A percentile compares a stretch with the other conserved stretches of the same genome.
Conservation (phyloP, 1,284 basidiomycete species). For the Leccinum subrobustum region DNA sequence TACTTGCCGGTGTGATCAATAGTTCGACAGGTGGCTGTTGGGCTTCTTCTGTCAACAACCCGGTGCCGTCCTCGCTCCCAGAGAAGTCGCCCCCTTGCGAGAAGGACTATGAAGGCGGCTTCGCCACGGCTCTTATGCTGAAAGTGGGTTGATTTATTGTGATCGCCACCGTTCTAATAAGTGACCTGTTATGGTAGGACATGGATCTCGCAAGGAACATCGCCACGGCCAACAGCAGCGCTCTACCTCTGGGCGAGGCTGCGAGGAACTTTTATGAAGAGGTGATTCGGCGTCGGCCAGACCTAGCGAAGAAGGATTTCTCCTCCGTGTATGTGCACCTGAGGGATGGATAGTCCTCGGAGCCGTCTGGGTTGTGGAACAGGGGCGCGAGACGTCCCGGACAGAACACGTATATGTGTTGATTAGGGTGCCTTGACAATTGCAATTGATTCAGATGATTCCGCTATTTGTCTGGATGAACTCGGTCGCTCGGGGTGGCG, state of each 20-base stretch:
- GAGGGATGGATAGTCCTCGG: slow-evolving; percentile 15
- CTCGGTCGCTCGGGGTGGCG: not conserved
- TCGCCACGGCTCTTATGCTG: slow-evolving; percentile 81
- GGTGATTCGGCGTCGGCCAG: slow-evolving; percentile 53
- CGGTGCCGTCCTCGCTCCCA: slow-evolving; percentile 73
- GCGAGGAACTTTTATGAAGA: slow-evolving; percentile 60
- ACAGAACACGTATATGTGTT: slow-evolving; percentile 9
- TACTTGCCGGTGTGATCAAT: slow-evolving; percentile 81
- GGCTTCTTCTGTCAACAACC: slow-evolving; percentile 86
- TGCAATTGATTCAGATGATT: not conserved
- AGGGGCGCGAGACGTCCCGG: not conserved
- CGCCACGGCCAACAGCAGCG: slow-evolving; percentile 47
- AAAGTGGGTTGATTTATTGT: slow-evolving; percentile 50
- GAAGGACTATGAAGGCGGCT: slow-evolving; percentile 80
- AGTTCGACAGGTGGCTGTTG: slow-evolving; percentile 84
- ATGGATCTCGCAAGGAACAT: slow-evolving; percentile 74
- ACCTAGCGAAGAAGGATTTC: slow-evolving; percentile 71
- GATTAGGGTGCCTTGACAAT: slow-evolving; percentile 11
- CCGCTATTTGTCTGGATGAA: not conserved
- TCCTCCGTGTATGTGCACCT: slow-evolving; percentile 76
- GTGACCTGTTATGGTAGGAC: slow-evolving; percentile 49
- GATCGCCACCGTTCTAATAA: not conserved
- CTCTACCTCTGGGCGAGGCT: slow-evolving; percentile 64
- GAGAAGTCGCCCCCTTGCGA: slow-evolving; percentile 80
- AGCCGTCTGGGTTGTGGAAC: not conserved